Evolutionary conservation across 2,329 filamentous ascomycete species (phyloP), one percentile per base, ranked within the genome.

Genomic region (Cladosporium sp.): DNA sequence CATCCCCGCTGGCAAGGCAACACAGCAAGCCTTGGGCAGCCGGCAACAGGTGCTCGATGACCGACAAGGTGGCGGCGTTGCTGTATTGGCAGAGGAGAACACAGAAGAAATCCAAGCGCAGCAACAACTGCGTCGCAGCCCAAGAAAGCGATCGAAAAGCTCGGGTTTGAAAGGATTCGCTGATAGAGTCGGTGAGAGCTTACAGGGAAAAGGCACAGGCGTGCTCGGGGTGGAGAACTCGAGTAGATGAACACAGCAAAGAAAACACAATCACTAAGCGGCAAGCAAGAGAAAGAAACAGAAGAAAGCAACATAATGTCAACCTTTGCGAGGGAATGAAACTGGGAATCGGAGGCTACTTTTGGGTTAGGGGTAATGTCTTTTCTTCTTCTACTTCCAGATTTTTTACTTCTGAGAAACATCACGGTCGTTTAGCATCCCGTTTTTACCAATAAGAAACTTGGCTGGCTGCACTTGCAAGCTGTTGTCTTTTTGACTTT

Each of bases 131-230:
- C 66, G 71, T 25, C 63, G 67, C 36, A 73, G 65, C 45, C 65
- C 69, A 9, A 59, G 72, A 18, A 74, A 74, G 59, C 60, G 68
- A 38, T 64, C 62, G 8, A 29, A 38, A 30, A 50, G 48, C 38
- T 43, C 39, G 5, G 58, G 61, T 7, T 61, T 72, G 54, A 73
- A 73, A 59, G 71, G 69, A 16, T 58, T 74, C 33, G 65, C 70
- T 29, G 72, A 72, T 53, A 68, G 70, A 54, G 68, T 74, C 38
- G 71, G 72, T 46, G 69, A 71, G 52, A 72, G 70, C 46, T 57
- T 75, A 18, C 72, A 75, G 36, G 72, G 72, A 29, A 67, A 69
- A 52, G 67, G 69, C 25, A 71, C 69, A 11, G 72, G 71, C 46
- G 70, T 75, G 45, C 60, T 75, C 33, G 69, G 71, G 6, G 64